These are phyloP conservation scores for Phytophthora pinifolia DNA, from an alignment of 352 stramenopile species.

Conservation along the genomic window DNA sequence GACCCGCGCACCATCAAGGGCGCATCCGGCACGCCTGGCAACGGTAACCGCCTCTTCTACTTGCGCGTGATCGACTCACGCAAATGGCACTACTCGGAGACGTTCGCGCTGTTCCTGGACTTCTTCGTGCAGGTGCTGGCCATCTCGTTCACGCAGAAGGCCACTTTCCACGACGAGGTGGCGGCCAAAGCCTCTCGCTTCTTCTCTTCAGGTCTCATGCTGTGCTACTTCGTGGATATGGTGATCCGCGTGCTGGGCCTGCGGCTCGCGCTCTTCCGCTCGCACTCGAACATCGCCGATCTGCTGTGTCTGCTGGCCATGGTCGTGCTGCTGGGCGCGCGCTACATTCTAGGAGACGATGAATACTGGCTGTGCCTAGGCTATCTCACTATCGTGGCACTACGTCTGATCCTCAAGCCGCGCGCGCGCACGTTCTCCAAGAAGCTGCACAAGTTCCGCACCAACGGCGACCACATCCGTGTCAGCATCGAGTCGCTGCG, in stretches of 20 bases:
- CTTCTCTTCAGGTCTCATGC: slow-evolving; percentile 73
- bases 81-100: slow-evolving; percentile 89
- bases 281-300: slow-evolving; percentile 82
- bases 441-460: slow-evolving; percentile 88
- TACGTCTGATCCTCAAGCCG: slow-evolving; percentile 85
- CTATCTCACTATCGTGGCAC: slow-evolving; percentile 66
- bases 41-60: slow-evolving; percentile 74
- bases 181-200: slow-evolving; percentile 70
- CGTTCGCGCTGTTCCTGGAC: slow-evolving; percentile 83
- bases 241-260: slow-evolving; percentile 72
- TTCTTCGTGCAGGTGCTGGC: slow-evolving; percentile 84
- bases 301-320: slow-evolving; percentile 71
- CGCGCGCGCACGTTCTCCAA: slow-evolving; percentile 83
- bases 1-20: slow-evolving; percentile 75
- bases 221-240: slow-evolving; percentile 87
- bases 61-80: slow-evolving; percentile 84
- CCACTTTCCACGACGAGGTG: slow-evolving; percentile 61
- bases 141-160: slow-evolving; percentile 72
- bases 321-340: slow-evolving; percentile 48
- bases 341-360: slow-evolving; percentile 55
- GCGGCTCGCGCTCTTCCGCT: slow-evolving; percentile 74
- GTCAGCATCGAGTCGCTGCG: slow-evolving; percentile 86
- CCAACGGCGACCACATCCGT: slow-evolving; percentile 83
- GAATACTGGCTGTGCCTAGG: slow-evolving; percentile 75
- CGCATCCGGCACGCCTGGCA: slow-evolving; percentile 31